Evolutionary conservation across 73 alveolate genomes (phyloP), one percentile per base, ranked within the genome.

Genomic region (Paramecium octaurelia): DNA sequence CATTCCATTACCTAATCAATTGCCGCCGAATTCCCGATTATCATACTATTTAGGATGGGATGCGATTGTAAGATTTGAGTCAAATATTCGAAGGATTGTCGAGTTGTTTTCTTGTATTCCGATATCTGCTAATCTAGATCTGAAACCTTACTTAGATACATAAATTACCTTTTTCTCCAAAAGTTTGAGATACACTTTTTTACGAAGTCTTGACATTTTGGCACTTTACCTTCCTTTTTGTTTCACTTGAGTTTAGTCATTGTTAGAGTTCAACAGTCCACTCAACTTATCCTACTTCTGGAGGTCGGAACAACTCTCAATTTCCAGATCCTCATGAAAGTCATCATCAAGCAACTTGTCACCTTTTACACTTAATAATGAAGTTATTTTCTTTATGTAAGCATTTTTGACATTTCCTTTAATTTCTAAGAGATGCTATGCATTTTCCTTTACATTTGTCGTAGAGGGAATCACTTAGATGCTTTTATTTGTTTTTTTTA

Each of bases 141-240:
- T 23, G 36, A 57, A 57, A 93, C 96, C 84, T 64, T 2, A 59
- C 40, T 27, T 27, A 12, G 23, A 23, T 64, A 8, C 7, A 3
- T 2, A 3, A 54, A 1, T n/a, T 64, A 93, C 96, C 20, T 92
- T 92, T 42, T 69, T 86, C 12, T 92, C 96, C 9, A 92, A 50
- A 3, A 70, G 58, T 38, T 58, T 75, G 9, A 87, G 34, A 50
- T 92, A 92, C 20, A 86, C 92, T 58, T 92, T 92, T 88, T 92
- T 92, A 40, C 96, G 68, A 34, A 59, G 88, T 43, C 96, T 88
- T 21, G 93, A 92, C 68, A 60, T 92, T 68, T 89, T 90, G 2
- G 96, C 96, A 50, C 93, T 58, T 48, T 92, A 43, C 27, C 43
- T 64, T 8, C 42, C 50, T 18, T 64, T 64, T 24, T 24, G 34